Conservation (phyloP, 208 protist species). For the Trypanosomatidae sp. region DNA sequence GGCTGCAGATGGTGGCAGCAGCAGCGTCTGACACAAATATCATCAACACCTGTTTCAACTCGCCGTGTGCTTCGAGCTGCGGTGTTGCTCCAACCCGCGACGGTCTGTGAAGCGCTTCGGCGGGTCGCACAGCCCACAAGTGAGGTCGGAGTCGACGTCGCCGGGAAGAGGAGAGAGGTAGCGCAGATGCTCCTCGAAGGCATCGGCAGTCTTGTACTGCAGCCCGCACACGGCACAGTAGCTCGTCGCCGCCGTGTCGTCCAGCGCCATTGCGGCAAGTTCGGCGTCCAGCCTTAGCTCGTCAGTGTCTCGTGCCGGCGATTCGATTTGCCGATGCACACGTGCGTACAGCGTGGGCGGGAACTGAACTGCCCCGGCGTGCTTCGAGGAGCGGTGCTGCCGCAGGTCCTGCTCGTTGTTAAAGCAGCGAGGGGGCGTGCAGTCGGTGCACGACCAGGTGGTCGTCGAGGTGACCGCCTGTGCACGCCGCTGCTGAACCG, state of each 20-base stretch:
- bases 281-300: too few relatives aligned
- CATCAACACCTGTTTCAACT: too few relatives aligned
- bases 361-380: slow-evolving; percentile 16
- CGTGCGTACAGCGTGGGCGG: slow-evolving; percentile 30
- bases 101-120: slow-evolving; percentile 22
- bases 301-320: too few relatives aligned
- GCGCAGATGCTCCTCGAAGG: slow-evolving; percentile 38
- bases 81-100: slow-evolving; percentile 39
- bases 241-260: neutral
- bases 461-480: neutral
- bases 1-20: neutral
- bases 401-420: slow-evolving; percentile 19
- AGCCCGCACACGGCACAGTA: slow-evolving; percentile 38
- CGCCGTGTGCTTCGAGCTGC: slow-evolving; percentile 23
- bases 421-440: slow-evolving; percentile 26
- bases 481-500: neutral
- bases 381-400: slow-evolving; percentile 27
- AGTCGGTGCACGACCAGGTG: slow-evolving; percentile 13
- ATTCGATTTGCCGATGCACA: slow-evolving; percentile 29
- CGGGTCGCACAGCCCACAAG: slow-evolving; percentile 23
- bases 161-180: slow-evolving; percentile 33
- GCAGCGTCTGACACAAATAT: neutral
- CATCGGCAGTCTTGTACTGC: slow-evolving; percentile 21
- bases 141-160: slow-evolving; percentile 3
- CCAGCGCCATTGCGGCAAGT: neutral